Conservation (phyloP, 495 filamentous ascomycete genomes). For the Lepidopterella palustris region DNA sequence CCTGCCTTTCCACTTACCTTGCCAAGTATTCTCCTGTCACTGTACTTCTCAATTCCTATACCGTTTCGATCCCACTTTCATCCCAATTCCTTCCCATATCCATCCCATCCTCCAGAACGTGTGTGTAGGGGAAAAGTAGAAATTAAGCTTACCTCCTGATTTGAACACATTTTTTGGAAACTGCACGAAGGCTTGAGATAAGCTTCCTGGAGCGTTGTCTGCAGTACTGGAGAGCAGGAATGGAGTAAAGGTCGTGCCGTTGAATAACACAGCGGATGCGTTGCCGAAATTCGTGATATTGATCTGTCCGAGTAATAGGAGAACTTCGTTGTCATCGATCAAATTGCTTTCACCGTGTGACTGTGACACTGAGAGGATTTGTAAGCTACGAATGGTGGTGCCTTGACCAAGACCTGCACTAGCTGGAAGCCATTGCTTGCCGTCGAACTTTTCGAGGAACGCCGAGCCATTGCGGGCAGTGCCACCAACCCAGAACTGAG, state of each 20-base stretch:
- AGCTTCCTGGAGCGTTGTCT: conserved; percentile 57
- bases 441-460: conserved; percentile 75
- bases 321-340: conserved; percentile 57
- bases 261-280: conserved; percentile 80
- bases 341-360: conserved; percentile 58
- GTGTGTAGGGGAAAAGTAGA: background rate
- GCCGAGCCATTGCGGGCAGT: conserved; percentile 55
- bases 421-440: conserved; percentile 51
- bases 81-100: no score
- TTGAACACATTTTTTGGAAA: conserved; percentile 58
- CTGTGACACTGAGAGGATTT: conserved; percentile 64
- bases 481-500: conserved; percentile 76
- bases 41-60: no score
- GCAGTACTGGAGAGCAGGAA: conserved; percentile 69
- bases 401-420: conserved; percentile 52
- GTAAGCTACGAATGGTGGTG: conserved; percentile 68
- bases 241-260: conserved; percentile 69
- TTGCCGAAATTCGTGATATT: conserved; percentile 68
- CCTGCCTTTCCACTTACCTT: no score
- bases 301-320: conserved; percentile 80
- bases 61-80: background rate
- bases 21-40: no score
- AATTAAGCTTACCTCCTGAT: conserved; percentile 45
- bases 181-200: conserved; percentile 73
- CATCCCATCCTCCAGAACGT: background rate